Evolutionary conservation across 345 rosid species (phyloP).

Genomic region (Hibiscus tridactylites): DNA sequence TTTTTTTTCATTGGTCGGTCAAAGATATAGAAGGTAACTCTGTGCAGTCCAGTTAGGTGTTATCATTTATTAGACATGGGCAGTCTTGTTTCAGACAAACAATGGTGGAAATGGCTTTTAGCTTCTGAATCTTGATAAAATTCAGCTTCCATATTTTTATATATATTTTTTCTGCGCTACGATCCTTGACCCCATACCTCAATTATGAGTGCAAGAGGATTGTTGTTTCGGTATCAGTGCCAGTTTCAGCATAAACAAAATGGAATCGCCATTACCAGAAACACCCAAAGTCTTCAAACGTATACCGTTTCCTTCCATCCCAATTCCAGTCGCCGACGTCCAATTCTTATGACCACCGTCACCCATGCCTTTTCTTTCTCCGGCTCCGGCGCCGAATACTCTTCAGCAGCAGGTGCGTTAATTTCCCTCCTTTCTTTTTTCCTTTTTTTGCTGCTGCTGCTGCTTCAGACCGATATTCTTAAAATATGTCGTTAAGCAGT

Average conservation of each 20-base stretch:
- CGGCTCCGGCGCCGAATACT: slow-evolving; percentile 1
- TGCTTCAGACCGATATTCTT: neutral
- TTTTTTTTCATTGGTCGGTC: too few relatives aligned
- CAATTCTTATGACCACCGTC: neutral
- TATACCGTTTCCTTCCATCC: neutral
- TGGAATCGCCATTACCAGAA: neutral
- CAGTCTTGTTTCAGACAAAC: neutral
- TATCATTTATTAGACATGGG: neutral
- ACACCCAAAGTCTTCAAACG: neutral
- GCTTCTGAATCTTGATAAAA: too few relatives aligned
- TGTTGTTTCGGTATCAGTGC: neutral
- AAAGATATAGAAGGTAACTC: too few relatives aligned
- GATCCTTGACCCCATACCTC: neutral
- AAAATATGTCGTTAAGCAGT: neutral
- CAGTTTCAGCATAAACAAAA: neutral
- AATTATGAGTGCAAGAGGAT: neutral
- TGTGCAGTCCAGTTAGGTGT: too few relatives aligned
- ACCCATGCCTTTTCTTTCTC: slow-evolving; percentile 7
- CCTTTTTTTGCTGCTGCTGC: neutral
- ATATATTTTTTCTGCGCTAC: neutral
- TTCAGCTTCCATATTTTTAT: too few relatives aligned
- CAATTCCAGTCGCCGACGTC: neutral
- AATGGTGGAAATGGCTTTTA: neutral
- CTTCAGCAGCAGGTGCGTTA: slow-evolving; percentile 10
- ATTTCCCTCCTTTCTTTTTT: too few relatives aligned